Base-by-base conservation (phyloP, 2,329 filamentous ascomycete species). In the Emericellopsis cladophorae region DNA sequence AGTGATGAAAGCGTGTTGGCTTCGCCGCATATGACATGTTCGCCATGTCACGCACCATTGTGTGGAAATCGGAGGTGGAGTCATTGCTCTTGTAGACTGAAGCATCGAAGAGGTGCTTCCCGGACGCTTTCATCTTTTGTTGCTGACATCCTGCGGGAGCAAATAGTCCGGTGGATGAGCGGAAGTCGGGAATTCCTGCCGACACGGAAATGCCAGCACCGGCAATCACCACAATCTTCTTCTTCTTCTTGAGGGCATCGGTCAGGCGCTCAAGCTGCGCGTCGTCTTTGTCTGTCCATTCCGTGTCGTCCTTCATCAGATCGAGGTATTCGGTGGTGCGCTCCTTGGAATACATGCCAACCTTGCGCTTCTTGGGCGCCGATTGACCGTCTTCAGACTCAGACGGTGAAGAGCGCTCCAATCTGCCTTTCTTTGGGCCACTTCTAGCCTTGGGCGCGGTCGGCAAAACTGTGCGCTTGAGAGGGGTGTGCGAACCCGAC, bases 121-220 rank as follows among this genome's bases (percentile, higher is more conserved):
- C 92, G 0, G 92, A 95, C 5, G 58, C 59, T 58, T 94, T 95
- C 46, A 95, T 70, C 50, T 92, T 93, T 62, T 95, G 86, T 55
- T 95, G 82, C 55, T 95, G 82, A 46, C 77, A 82, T 48, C 85
- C 83, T 22, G 95, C 70, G 15, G 83, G 84, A 44, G 80, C 84
- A 63, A 98, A 98, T 4, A 98, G 74, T 39, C 92, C 92, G 44
- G 80, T 82, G 10, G 85, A 81, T 5, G 92, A 98, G 49, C 92
- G 86, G 55, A 98, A 98, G 60, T 98, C 92, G 51, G 92, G 92
- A 53, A 98, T 93, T 47, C 92, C 92, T 50, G 92, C 90, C 41
- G 90, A 90, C 40, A 95, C 92, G 32, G 92, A 96, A 53, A 98
- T 98, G 46, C 92, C 92, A 48, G 92, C 92, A 44, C 92, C 92